phyloP scores from a whole-genome alignment of 83 land plant genomes.

The Picea abies region DNA sequence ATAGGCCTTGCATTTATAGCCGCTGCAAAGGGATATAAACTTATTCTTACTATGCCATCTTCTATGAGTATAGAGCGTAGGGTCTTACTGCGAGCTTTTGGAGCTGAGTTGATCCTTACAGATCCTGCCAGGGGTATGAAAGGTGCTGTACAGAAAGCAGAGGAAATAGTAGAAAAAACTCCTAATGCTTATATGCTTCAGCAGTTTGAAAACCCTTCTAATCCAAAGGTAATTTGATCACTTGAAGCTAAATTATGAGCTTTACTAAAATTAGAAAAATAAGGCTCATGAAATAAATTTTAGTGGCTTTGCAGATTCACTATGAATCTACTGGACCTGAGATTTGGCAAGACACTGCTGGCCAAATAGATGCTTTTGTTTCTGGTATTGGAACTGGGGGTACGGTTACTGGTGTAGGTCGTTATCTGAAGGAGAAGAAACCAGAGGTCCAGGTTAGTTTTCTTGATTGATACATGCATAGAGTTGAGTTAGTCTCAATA shows the following conservation, averaged over 20 bases:
- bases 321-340: slow-evolving; percentile 91
- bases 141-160: slow-evolving; percentile 83
- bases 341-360: slow-evolving; percentile 78
- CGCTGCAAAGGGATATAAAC: slow-evolving; percentile 80
- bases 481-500: not conserved
- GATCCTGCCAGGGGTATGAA: slow-evolving; percentile 83
- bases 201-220: slow-evolving; percentile 91
- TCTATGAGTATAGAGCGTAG: slow-evolving; percentile 90
- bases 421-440: slow-evolving; percentile 69
- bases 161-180: slow-evolving; percentile 69
- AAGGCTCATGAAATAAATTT: not conserved
- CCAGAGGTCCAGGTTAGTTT: slow-evolving; percentile 58
- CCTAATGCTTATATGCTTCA: slow-evolving; percentile 83
- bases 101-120: slow-evolving; percentile 83
- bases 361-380: slow-evolving; percentile 77
- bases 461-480: not conserved
- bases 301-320: slow-evolving; percentile 47
- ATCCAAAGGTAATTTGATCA: slow-evolving; percentile 65
- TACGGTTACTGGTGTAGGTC: slow-evolving; percentile 77
- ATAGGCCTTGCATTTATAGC: slow-evolving; percentile 88
- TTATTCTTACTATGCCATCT: slow-evolving; percentile 88
- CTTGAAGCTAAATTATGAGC: not conserved
- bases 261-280: not conserved
- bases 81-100: slow-evolving; percentile 73
- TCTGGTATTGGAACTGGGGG: slow-evolving; percentile 92